Evolutionary conservation across 306 rosid species (phyloP).

Genomic region (Cucumis cinereus): DNA sequence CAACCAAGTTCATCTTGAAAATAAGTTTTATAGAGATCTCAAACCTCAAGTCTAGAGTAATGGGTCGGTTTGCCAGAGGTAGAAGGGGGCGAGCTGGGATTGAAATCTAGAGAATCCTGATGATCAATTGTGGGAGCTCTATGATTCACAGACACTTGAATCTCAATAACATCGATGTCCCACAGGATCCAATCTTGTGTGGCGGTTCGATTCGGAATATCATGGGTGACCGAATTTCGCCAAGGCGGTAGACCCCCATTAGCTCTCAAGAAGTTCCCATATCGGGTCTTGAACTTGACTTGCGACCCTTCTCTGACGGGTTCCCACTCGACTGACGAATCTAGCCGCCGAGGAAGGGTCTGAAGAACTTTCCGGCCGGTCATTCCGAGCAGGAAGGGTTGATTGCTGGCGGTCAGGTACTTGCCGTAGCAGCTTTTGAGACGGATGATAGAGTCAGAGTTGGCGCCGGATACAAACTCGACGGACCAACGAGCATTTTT

Average conservation of each 20-base stretch:
- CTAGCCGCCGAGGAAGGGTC: constrained; percentile 35
- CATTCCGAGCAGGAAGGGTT: constrained; percentile 60
- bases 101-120: constrained; percentile 52
- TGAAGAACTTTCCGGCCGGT: constrained; percentile 77
- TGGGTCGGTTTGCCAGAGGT: constrained; percentile 20
- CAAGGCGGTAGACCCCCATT: constrained; percentile 88
- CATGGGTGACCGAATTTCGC: constrained; percentile 84
- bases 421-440: constrained; percentile 72
- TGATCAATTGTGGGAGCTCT: constrained; percentile 26
- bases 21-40: background rate
- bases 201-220: constrained; percentile 52
- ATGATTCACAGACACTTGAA: constrained; percentile 25
- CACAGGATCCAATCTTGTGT: constrained; percentile 88
- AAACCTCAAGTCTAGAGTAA: constrained; percentile 48
- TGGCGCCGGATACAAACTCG: constrained; percentile 36
- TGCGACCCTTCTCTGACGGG: constrained; percentile 45
- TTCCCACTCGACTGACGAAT: constrained; percentile 89
- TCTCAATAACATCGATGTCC: constrained; percentile 67
- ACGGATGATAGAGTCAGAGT: constrained; percentile 43
- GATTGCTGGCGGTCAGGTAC: constrained; percentile 71
- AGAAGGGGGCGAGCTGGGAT: constrained; percentile 23
- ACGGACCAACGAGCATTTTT: constrained; percentile 52
- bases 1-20: background rate
- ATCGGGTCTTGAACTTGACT: constrained; percentile 58
- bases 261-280: constrained; percentile 69